Percentiles rank a stretch among this genome's conserved stretches.
phyloP scores from a whole-genome alignment of 2,329 filamentous ascomycete species.

The Verticillium zaregamsianum region DNA sequence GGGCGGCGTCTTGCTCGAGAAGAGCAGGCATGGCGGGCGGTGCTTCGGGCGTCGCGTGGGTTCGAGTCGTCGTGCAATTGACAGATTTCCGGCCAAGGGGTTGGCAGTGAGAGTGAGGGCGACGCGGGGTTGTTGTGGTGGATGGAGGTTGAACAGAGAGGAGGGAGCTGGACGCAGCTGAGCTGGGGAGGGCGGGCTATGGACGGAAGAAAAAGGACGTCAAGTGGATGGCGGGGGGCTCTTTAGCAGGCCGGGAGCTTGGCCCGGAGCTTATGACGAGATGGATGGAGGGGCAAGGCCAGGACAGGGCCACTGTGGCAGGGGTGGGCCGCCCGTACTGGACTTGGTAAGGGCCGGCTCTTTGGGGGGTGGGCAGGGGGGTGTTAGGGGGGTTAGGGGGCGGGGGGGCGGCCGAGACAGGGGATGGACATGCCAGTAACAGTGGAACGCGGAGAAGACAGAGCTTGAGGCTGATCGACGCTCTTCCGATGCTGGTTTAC shows the following conservation, averaged over 20 bases:
- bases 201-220: neutral
- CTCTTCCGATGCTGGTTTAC: neutral
- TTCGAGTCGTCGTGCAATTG: neutral
- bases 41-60: neutral
- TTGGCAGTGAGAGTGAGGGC: neutral
- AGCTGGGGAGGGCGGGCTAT: neutral
- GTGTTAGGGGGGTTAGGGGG: neutral
- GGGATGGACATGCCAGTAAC: neutral
- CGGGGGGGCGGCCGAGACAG: neutral
- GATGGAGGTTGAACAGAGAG: neutral
- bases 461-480: neutral
- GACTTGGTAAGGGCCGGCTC: no score
- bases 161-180: neutral
- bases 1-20: slow-evolving; percentile 27
- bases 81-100: neutral
- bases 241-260: neutral
- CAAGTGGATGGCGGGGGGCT: neutral
- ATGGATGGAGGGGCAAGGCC: neutral
- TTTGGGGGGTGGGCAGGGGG: no score
- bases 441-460: neutral
- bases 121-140: neutral
- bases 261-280: neutral
- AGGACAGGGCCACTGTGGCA: neutral
- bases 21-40: slow-evolving; percentile 29
- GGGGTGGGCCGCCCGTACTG: neutral